These are phyloP conservation scores for Lyophyllum semitale DNA, from an alignment of 768 basidiomycete genomes.

Conservation along the genomic window DNA sequence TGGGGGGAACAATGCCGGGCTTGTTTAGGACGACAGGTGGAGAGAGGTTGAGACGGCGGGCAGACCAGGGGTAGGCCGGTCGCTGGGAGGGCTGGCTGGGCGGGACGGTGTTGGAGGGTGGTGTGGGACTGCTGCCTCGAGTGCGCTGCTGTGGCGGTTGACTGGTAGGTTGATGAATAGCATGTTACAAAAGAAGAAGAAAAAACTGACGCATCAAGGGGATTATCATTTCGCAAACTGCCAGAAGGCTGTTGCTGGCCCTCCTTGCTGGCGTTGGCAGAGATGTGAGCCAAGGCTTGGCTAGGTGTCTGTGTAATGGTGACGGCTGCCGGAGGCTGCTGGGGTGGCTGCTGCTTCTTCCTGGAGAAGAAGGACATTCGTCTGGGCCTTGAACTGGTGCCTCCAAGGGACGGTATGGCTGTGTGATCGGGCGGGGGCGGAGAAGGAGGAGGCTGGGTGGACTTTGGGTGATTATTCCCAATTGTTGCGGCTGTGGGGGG, in stretches of 20 bases:
- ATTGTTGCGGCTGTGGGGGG: constrained; percentile 8
- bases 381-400: constrained; percentile 58
- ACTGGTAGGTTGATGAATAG: not conserved
- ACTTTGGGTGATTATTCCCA: constrained; percentile 24
- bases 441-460: constrained; percentile 11
- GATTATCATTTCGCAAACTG: constrained; percentile 17
- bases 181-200: constrained; percentile 1
- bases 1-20: constrained; percentile 63
- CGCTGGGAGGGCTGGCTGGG: constrained; percentile 34
- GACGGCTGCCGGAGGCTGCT: constrained; percentile 47
- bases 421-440: constrained; percentile 25
- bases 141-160: constrained; percentile 19
- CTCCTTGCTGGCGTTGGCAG: constrained; percentile 32
- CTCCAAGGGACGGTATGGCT: constrained; percentile 67
- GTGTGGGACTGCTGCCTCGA: constrained; percentile 22
- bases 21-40: constrained; percentile 68
- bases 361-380: constrained; percentile 95
- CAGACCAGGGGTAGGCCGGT: constrained; percentile 82
- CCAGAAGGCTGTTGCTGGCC: constrained; percentile 18
- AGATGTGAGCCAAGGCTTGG: constrained; percentile 66
- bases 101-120: constrained; percentile 12
- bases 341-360: constrained; percentile 71
- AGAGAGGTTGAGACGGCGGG: constrained; percentile 68
- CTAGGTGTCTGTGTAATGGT: constrained; percentile 64
- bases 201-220: constrained; percentile 37